A percentile compares a stretch with the other conserved stretches of the same genome.
phyloP scores from a whole-genome alignment of 1,139 yeast species.

The Candida sojae region DNA sequence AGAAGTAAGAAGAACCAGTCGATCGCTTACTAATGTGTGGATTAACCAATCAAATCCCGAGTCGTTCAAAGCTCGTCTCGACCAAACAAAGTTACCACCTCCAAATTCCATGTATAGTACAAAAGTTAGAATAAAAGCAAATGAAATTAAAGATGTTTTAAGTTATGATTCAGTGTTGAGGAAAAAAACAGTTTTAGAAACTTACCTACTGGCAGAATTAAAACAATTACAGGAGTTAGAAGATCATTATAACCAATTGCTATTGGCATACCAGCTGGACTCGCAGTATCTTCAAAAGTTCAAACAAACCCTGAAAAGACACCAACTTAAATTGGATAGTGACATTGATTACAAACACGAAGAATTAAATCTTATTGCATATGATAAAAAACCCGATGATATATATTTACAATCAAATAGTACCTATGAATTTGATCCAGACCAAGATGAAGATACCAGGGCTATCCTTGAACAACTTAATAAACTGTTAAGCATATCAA shows the following conservation, averaged over 20 bases:
- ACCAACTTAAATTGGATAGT: conserved; percentile 12
- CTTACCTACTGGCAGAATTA: conserved; percentile 43
- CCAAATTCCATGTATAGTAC: conserved; percentile 20
- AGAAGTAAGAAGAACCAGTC: conserved; percentile 27
- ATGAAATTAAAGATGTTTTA: conserved; percentile 28
- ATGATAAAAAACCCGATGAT: conserved; percentile 7
- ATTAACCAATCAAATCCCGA: conserved; percentile 20
- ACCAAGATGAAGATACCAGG: conserved; percentile 25
- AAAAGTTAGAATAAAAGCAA: conserved; percentile 17
- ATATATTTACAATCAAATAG: not conserved
- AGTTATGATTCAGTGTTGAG: conserved; percentile 32
- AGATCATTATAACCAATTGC: conserved; percentile 24
- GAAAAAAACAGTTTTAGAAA: conserved; percentile 35
- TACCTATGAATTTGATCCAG: conserved; percentile 23
- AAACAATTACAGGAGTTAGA: conserved; percentile 40
- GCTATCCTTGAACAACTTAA: conserved; percentile 21
- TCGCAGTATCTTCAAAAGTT: conserved; percentile 32
- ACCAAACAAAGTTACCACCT: conserved; percentile 38
- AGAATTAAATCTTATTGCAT: conserved; percentile 11
- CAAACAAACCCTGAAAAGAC: conserved; percentile 18
- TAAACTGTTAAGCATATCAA: conserved; percentile 17
- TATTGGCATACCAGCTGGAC: conserved; percentile 32
- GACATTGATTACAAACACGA: conserved; percentile 13
- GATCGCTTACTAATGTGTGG: conserved; percentile 34
- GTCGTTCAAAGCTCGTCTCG: conserved; percentile 35